phyloP scores from a whole-genome alignment of 495 filamentous ascomycete genomes.

The Aspergillus steynii region DNA sequence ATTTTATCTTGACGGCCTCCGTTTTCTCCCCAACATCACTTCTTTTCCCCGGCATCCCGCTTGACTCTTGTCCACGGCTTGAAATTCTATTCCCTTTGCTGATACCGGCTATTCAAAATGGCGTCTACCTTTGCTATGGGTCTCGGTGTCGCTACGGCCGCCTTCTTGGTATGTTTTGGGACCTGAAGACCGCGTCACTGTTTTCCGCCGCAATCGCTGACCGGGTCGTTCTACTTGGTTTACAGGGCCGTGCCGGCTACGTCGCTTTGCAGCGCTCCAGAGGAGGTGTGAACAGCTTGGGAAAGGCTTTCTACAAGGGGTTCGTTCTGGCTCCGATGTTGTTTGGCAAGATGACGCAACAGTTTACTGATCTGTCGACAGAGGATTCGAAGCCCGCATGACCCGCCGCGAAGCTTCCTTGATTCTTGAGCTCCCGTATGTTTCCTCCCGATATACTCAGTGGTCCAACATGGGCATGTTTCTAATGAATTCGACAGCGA shows the following conservation, averaged over 20 bases:
- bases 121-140: conserved; percentile 74
- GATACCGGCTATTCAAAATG: conserved; percentile 51
- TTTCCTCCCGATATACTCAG: conserved; percentile 15
- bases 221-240: conserved; percentile 20
- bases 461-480: neutral
- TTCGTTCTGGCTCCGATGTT: conserved; percentile 18
- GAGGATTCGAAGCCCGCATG: conserved; percentile 92
- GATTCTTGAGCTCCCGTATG: conserved; percentile 88
- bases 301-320: conserved; percentile 94
- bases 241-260: conserved; percentile 84
- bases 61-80: neutral
- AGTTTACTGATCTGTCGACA: conserved; percentile 25
- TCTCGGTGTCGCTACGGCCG: conserved; percentile 73
- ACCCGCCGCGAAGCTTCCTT: conserved; percentile 85
- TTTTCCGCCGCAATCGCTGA: neutral
- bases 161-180: conserved; percentile 65
- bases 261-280: conserved; percentile 82
- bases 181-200: neutral
- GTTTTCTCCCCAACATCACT: conserved; percentile 18
- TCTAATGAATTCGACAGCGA: conserved; percentile 58
- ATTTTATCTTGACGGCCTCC: conserved; percentile 27
- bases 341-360: neutral
- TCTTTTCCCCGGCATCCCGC: conserved; percentile 4
- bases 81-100: neutral
- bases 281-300: conserved; percentile 73